Percentiles rank a stretch among this genome's conserved stretches.
phyloP scores from a whole-genome alignment of 2,329 filamentous ascomycete species.

The Trichoderma atrobrunneum region DNA sequence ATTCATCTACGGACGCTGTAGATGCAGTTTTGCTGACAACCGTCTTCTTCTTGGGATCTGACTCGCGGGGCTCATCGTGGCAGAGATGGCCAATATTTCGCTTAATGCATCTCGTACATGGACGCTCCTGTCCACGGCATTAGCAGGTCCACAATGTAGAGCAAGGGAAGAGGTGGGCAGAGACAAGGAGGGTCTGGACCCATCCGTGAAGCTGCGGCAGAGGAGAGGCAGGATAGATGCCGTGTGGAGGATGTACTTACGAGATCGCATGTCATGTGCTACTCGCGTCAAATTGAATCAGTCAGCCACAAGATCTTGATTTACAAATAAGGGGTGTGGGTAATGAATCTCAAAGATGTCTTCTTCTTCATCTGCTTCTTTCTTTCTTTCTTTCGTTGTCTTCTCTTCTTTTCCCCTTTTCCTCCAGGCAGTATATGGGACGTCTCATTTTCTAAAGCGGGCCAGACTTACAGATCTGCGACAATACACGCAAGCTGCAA shows the following conservation, averaged over 20 bases:
- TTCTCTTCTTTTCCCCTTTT: not conserved
- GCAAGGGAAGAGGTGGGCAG: not conserved
- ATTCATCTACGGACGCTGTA: conserved; percentile 58
- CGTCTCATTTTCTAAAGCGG: conserved; percentile 12
- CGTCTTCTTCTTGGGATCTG: conserved; percentile 76
- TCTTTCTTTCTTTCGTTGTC: not conserved
- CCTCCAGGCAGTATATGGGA: not conserved
- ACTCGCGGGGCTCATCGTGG: conserved; percentile 93
- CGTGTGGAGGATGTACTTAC: conserved; percentile 53
- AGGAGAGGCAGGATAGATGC: not conserved
- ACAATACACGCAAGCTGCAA: conserved; percentile 78
- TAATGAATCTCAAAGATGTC: not conserved
- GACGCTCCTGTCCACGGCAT: conserved; percentile 67
- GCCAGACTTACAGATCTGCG: conserved; percentile 76
- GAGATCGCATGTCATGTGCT: conserved; percentile 93
- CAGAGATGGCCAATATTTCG: conserved; percentile 97
- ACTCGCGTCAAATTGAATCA: conserved; percentile 27
- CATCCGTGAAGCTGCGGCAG: not conserved
- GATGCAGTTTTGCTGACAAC: conserved; percentile 40
- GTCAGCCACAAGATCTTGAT: conserved; percentile 27
- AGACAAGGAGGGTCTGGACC: not conserved
- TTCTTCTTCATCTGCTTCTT: not conserved
- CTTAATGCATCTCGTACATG: conserved; percentile 96
- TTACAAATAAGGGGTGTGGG: not conserved
- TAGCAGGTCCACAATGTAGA: conserved; percentile 23